Evolutionary conservation across 768 basidiomycete genomes (phyloP).

Genomic region (Suillus placidus): DNA sequence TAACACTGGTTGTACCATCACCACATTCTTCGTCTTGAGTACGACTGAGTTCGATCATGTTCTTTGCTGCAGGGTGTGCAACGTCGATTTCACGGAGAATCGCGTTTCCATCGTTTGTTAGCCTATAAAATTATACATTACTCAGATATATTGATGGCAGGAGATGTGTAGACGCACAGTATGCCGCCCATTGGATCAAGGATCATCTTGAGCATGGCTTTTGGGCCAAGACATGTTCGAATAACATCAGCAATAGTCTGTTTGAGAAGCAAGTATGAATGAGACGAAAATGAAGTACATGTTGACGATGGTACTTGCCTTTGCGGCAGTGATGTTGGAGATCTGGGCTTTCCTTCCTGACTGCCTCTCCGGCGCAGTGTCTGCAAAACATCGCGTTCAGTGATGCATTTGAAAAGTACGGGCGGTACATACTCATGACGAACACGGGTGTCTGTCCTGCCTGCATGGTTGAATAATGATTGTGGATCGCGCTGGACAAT

Average conservation of each 20-base stretch:
- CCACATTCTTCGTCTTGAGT: slow-evolving; percentile 99
- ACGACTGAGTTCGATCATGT: slow-evolving; percentile 97
- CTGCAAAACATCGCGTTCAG: slow-evolving; percentile 41
- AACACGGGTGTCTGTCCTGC: slow-evolving; percentile 75
- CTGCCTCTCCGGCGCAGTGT: slow-evolving; percentile 92
- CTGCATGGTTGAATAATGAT: slow-evolving; percentile 21
- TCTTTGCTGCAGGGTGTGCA: slow-evolving; percentile 98
- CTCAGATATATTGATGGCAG: not conserved
- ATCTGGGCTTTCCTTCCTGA: slow-evolving; percentile 94
- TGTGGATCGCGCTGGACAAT: not conserved
- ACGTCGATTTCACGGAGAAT: slow-evolving; percentile 99
- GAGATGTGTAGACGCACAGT: slow-evolving; percentile 52
- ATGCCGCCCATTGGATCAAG: slow-evolving; percentile 99
- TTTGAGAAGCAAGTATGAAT: slow-evolving; percentile 6
- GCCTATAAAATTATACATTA: slow-evolving; percentile 43
- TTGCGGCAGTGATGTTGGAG: slow-evolving; percentile 96
- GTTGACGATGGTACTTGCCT: slow-evolving; percentile 51
- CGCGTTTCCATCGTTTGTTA: slow-evolving; percentile 99
- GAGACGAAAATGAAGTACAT: not conserved
- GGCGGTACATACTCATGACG: slow-evolving; percentile 66
- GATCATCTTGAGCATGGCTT: slow-evolving; percentile 99
- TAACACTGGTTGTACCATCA: slow-evolving; percentile 97
- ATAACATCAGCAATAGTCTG: slow-evolving; percentile 99
- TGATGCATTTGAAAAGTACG: not conserved
- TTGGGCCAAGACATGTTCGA: slow-evolving; percentile 94